Evolutionary conservation across 805 yeast species (phyloP), one percentile per base, ranked within the genome.

Genomic region (Metschnikowia corniflorae): DNA sequence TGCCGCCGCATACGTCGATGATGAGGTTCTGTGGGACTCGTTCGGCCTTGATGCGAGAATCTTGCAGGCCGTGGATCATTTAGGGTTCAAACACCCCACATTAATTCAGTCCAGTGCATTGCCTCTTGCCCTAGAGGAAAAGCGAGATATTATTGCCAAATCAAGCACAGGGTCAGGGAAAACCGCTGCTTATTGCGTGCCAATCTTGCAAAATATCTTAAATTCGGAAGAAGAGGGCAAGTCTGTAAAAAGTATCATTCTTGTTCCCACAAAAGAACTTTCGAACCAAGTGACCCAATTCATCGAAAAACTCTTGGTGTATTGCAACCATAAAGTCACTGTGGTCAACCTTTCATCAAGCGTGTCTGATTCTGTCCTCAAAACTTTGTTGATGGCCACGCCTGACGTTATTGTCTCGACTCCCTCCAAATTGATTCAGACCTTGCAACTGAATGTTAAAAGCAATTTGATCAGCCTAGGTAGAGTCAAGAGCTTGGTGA

Each of bases 161-260:
- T 96, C 97, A 6, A 79, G 86, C 17, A 91, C 98, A 0, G 98
- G 98, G 4, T 84, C 96, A 7, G 97, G 97, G 47, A 91, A 91
- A 61, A 91, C 97, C 0, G 85, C 86, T 8, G 95, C 97, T 1
- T 91, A 91, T 57, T 63, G 82, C 45, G 74, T 91, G 32, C 98
- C 98, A 6, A 81, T 93, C 13, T 60, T 93, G 26, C 95, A 93
- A 58, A 73, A 79, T 26, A 75, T 93, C 26, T 65, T 91, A 41
- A 64, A 68, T 16, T 66, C 64, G 3, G 52, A 45, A n/a, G 37
- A 36, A 7, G 41, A 57, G 50, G 41, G 57, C 50, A 26, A 46
- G 49, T 17, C 55, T 50, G 66, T 72, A 33, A 70, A 73, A 42
- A 79, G 86, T 31, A 75, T 93, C 19, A 73, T 93, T 20, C 65